Evolutionary conservation across 768 basidiomycete species (phyloP), one percentile per base, ranked within the genome.

Genomic region (Termitomyces sp.): DNA sequence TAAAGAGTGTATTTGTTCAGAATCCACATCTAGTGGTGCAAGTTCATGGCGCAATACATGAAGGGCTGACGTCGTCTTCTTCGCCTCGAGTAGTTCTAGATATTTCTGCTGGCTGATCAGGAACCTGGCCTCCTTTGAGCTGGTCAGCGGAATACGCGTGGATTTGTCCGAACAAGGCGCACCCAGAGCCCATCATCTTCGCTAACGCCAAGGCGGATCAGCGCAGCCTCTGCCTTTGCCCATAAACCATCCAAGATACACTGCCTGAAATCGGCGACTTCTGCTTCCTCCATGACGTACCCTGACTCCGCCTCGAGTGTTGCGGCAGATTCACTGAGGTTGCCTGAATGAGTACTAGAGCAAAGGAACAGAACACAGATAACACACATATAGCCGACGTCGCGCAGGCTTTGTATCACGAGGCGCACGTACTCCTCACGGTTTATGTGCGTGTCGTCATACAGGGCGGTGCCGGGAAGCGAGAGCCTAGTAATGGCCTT

Each of bases 41-140:
- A 99, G 75, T 68, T 97, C 94, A 61, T 88, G 85, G 48, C 97
- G 84, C 50, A 99, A 75, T 8, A 96, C 90, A 55, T 87, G 81
- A 42, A 99, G 73, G 14, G 97, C 97, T 60, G 81, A 79, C 46
- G 90, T 90, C 2, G 85, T 88, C 73, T 87, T 85, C 65, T 82
- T 83, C 4, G 83, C 80, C 66, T 98, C 96, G 51, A 99, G 77
- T 20, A 92, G 77, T 68, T 99, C 97, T 43, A 98, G 79, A 72
- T 97, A 99, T 74, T 97, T 95, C 81, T 99, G 97, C 72, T 90
- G 88, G 59, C 86, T 87, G 62, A 99, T 91, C 60, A 95, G 76
- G 72, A 95, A 97, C 60, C 78, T 85, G 22, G 90, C 88, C 65
- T 90, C 86, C 88, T 96, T 38, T 52, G 24, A 53, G 36, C 18